phyloP scores from a whole-genome alignment of 805 yeast genomes.

The Ogataea populi-albae region DNA sequence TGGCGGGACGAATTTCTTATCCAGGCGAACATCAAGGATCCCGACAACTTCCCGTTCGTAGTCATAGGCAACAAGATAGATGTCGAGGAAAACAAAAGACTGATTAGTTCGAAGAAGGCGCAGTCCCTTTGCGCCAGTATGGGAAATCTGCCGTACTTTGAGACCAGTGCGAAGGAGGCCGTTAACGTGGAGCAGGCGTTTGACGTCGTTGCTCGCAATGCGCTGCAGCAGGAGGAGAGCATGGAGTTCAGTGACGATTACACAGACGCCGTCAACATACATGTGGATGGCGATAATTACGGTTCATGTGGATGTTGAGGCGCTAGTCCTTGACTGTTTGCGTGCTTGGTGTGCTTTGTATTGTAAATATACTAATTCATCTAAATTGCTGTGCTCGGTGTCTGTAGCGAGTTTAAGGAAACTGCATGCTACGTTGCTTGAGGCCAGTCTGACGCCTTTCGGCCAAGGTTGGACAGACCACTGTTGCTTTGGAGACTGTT shows the following conservation, averaged over 20 bases:
- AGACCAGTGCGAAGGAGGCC: constrained; percentile 97
- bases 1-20: constrained; percentile 96
- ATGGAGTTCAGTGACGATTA: constrained; percentile 91
- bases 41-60: constrained; percentile 94
- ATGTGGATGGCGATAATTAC: constrained; percentile 72
- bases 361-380: no score
- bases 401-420: no score
- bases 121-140: constrained; percentile 40
- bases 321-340: no score
- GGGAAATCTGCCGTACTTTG: constrained; percentile 83
- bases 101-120: constrained; percentile 56
- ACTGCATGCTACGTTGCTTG: no score
- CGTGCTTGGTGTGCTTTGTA: background rate
- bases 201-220: constrained; percentile 93
- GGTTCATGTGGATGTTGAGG: constrained; percentile 70
- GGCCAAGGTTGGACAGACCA: no score
- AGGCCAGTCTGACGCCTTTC: no score
- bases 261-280: constrained; percentile 93
- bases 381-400: no score
- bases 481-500: no score
- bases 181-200: constrained; percentile 94
- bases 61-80: constrained; percentile 94
- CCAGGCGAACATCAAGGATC: constrained; percentile 90
- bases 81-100: constrained; percentile 85
- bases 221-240: constrained; percentile 90